Percentiles rank a stretch among this genome's conserved stretches.
phyloP scores from a whole-genome alignment of 805 yeast species.

The Candida adriatica region DNA sequence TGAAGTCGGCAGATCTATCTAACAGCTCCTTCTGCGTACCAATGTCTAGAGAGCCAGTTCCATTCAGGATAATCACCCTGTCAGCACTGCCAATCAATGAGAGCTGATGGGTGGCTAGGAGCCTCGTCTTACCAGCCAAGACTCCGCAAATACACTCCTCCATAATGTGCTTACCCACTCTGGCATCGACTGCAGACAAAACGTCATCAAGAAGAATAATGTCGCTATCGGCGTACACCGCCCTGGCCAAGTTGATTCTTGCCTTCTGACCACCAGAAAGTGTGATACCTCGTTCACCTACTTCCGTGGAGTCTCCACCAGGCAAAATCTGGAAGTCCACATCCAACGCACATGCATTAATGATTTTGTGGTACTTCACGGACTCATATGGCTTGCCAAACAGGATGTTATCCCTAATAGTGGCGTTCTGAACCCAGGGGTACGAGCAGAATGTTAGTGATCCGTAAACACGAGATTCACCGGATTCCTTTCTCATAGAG shows the following conservation, averaged over 20 bases:
- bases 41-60: conserved; percentile 53
- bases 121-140: conserved; percentile 52
- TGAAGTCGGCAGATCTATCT: conserved; percentile 38
- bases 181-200: conserved; percentile 79
- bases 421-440: conserved; percentile 82
- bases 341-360: conserved; percentile 59
- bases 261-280: conserved; percentile 91
- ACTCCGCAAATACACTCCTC: conserved; percentile 58
- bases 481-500: conserved; percentile 50
- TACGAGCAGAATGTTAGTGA: conserved; percentile 48
- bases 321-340: conserved; percentile 61
- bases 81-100: conserved; percentile 66
- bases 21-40: conserved; percentile 56
- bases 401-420: conserved; percentile 65
- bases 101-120: conserved; percentile 81
- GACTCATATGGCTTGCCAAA: conserved; percentile 57
- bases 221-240: conserved; percentile 64
- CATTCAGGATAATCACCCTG: conserved; percentile 56
- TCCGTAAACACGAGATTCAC: conserved; percentile 49
- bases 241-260: conserved; percentile 70
- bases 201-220: conserved; percentile 73
- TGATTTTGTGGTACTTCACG: conserved; percentile 43
- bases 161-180: conserved; percentile 78
- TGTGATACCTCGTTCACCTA: conserved; percentile 83
- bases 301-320: conserved; percentile 72